Percentiles rank a stretch among this genome's conserved stretches.
Evolutionary conservation across 2,329 filamentous ascomycete species (phyloP).

Genomic region (Penicillium aurantiogriseum): DNA sequence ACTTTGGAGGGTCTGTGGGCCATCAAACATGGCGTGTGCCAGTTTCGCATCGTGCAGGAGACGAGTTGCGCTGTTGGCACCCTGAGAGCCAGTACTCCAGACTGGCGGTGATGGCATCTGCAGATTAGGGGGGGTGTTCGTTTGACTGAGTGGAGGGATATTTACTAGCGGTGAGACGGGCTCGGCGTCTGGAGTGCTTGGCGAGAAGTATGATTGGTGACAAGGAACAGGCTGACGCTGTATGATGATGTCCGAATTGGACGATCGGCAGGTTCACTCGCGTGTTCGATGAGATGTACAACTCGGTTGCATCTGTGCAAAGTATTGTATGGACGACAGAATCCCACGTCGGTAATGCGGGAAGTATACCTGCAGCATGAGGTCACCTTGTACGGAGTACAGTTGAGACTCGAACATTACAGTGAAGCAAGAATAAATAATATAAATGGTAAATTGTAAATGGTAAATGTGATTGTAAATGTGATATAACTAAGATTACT

Average conservation of each 20-base stretch:
- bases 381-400: background rate
- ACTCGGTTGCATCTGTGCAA: background rate
- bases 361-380: slow-evolving; percentile 6
- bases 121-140: slow-evolving; percentile 14
- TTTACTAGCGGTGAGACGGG: slow-evolving; percentile 27
- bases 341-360: slow-evolving; percentile 19
- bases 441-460: background rate
- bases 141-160: slow-evolving; percentile 22
- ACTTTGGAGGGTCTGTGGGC: slow-evolving; percentile 15
- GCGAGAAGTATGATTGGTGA: slow-evolving; percentile 22
- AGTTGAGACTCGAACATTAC: background rate
- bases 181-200: slow-evolving; percentile 18
- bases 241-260: slow-evolving; percentile 23
- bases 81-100: slow-evolving; percentile 16
- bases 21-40: slow-evolving; percentile 24
- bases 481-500: slow-evolving; percentile 5
- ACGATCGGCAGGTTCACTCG: slow-evolving; percentile 22
- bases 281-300: slow-evolving; percentile 10
- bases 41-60: slow-evolving; percentile 21
- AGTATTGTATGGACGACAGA: slow-evolving; percentile 16
- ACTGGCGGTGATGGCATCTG: slow-evolving; percentile 24
- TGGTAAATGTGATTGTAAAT: background rate
- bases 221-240: slow-evolving; percentile 19
- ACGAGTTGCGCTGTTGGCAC: slow-evolving; percentile 22
- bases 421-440: background rate